A percentile compares a stretch with the other conserved stretches of the same genome.
Evolutionary conservation across 2,329 filamentous ascomycete species (phyloP).

Genomic region (Diaporthe sp.): DNA sequence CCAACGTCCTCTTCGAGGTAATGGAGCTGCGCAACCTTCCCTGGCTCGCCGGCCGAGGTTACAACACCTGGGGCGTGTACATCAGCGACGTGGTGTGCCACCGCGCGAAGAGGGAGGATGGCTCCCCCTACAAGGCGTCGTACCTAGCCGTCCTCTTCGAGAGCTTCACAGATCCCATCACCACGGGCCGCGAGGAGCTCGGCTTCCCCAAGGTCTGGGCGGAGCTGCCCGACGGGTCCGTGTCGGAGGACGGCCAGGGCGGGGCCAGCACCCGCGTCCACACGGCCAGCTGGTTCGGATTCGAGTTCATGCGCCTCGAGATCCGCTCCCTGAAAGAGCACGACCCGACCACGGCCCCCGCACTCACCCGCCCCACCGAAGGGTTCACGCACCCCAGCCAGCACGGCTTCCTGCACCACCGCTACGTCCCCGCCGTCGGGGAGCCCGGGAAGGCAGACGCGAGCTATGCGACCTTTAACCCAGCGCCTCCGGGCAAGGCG

Average conservation of each 20-base stretch:
- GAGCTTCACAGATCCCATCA: constrained; percentile 66
- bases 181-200: constrained; percentile 69
- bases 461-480: constrained; percentile 10
- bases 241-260: neutral
- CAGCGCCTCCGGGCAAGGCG: neutral
- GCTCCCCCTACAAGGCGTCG: constrained; percentile 55
- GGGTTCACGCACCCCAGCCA: constrained; percentile 12
- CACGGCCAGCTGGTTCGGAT: constrained; percentile 32
- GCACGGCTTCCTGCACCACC: constrained; percentile 62
- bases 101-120: constrained; percentile 62
- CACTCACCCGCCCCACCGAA: constrained; percentile 3
- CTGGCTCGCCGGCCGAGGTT: constrained; percentile 71
- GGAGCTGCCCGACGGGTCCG: neutral
- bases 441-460: constrained; percentile 47
- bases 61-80: constrained; percentile 68
- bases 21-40: constrained; percentile 61
- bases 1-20: constrained; percentile 8
- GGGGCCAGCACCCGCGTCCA: neutral
- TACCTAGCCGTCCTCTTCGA: constrained; percentile 70
- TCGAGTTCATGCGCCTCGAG: constrained; percentile 50
- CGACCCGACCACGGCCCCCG: constrained; percentile 30
- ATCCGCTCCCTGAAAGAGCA: constrained; percentile 52
- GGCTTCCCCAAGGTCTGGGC: constrained; percentile 69
- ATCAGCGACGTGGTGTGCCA: constrained; percentile 65
- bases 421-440: constrained; percentile 67